These are phyloP conservation scores for Emydomyces testavorans DNA, from an alignment of 2,329 filamentous ascomycete genomes.

Conservation along the genomic window DNA sequence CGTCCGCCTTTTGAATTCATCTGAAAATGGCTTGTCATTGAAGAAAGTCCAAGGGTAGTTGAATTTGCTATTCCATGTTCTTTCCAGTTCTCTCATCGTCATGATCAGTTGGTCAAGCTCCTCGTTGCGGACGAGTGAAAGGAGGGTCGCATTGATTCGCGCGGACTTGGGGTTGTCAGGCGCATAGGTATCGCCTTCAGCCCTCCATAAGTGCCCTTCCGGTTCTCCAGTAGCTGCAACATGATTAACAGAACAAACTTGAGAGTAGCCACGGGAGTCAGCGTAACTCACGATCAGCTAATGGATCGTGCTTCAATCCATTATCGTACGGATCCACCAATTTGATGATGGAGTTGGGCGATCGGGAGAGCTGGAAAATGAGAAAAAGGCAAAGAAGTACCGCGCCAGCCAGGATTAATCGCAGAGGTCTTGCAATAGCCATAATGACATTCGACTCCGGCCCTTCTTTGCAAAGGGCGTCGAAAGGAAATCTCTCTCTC, in stretches of 20 bases:
- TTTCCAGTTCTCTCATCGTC: conserved; percentile 82
- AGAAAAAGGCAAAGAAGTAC: conserved; percentile 67
- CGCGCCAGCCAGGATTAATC: conserved; percentile 61
- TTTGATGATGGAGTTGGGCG: conserved; percentile 30
- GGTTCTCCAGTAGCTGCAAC: conserved; percentile 68
- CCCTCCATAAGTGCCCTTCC: conserved; percentile 60
- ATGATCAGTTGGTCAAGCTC: conserved; percentile 74
- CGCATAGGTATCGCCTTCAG: conserved; percentile 63
- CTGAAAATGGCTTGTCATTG: conserved; percentile 86
- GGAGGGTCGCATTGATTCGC: conserved; percentile 84
- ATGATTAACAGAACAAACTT: conserved; percentile 15
- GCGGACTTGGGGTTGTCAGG: conserved; percentile 62
- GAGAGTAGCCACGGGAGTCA: conserved; percentile 11
- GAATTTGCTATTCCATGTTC: conserved; percentile 96
- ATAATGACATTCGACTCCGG: conserved; percentile 40
- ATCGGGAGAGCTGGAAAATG: conserved; percentile 60
- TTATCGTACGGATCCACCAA: conserved; percentile 38
- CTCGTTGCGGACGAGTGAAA: conserved; percentile 84
- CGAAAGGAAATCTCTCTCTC: neutral
- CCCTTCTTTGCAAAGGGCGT: neutral
- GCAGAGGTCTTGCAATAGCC: conserved; percentile 75
- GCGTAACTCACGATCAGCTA: conserved; percentile 61
- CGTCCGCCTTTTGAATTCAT: conserved; percentile 82
- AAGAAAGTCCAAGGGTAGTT: conserved; percentile 99
- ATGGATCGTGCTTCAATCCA: conserved; percentile 67